A percentile compares a stretch with the other conserved stretches of the same genome.
These are phyloP conservation scores for Bacidia gigantensis DNA, from an alignment of 495 filamentous ascomycete genomes.

Conservation along the genomic window DNA sequence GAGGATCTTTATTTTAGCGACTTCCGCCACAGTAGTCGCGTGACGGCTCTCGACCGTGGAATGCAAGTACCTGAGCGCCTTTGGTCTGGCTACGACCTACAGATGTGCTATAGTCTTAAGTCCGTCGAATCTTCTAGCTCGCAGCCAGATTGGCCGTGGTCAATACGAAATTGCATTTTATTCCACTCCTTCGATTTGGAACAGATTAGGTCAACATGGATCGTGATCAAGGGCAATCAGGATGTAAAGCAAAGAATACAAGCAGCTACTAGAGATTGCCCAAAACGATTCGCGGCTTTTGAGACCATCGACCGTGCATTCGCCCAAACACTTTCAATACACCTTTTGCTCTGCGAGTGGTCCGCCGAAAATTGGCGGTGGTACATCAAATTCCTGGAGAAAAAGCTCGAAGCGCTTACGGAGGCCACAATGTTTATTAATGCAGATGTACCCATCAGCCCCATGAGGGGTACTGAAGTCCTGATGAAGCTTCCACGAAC, in stretches of 20 bases:
- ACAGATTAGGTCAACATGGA: slow-evolving; percentile 24
- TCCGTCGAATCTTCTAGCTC: slow-evolving; percentile 26
- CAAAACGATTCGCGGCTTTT: slow-evolving; percentile 16
- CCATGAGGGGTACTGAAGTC: background rate
- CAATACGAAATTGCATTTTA: slow-evolving; percentile 27
- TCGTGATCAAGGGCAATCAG: slow-evolving; percentile 28
- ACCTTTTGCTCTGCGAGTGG: slow-evolving; percentile 33
- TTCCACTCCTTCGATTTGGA: slow-evolving; percentile 32
- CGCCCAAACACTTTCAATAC: slow-evolving; percentile 22
- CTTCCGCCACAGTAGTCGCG: slow-evolving; percentile 15
- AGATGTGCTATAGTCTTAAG: slow-evolving; percentile 33
- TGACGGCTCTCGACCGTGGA: slow-evolving; percentile 14
- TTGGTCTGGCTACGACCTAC: slow-evolving; percentile 27
- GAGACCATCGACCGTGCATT: slow-evolving; percentile 20
- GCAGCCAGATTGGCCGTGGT: slow-evolving; percentile 28
- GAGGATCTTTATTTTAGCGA: slow-evolving; percentile 19
- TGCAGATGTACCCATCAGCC: background rate
- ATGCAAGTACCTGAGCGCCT: slow-evolving; percentile 27
- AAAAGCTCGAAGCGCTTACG: slow-evolving; percentile 19
- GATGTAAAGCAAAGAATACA: slow-evolving; percentile 25
- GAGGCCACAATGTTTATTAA: slow-evolving; percentile 17
- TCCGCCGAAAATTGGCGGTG: slow-evolving; percentile 33
- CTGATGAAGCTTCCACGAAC: background rate
- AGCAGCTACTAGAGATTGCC: slow-evolving; percentile 13
- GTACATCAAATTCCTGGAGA: slow-evolving; percentile 32